Evolutionary conservation across 306 rosid genomes (phyloP).

Genomic region (Rubus idaeus): DNA sequence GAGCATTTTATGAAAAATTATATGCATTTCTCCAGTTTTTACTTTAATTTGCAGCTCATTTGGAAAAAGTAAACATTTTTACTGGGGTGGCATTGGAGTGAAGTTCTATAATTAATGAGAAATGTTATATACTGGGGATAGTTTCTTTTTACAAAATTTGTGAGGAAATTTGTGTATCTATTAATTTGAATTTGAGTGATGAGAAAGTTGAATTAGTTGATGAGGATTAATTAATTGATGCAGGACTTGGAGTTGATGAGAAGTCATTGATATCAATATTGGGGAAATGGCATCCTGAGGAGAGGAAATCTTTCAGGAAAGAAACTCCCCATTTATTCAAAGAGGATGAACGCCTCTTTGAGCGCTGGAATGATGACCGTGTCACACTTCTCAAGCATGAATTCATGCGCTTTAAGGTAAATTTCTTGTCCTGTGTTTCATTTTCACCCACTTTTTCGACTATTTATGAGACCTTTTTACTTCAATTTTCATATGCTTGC

Average conservation of each 20-base stretch:
- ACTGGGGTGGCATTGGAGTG: not conserved
- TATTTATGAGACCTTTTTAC: not conserved
- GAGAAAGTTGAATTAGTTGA: not conserved
- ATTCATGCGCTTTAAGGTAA: slow-evolving; percentile 84
- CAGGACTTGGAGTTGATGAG: slow-evolving; percentile 93
- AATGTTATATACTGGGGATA: not conserved
- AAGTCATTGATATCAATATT: slow-evolving; percentile 50
- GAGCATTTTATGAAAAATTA: not conserved
- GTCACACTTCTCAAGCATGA: slow-evolving; percentile 73
- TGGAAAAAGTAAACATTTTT: not conserved
- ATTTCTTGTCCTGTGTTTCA: not conserved
- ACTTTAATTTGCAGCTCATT: not conserved
- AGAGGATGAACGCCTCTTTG: slow-evolving; percentile 77
- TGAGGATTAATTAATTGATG: not conserved
- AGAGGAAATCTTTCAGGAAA: slow-evolving; percentile 61
- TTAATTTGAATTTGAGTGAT: not conserved
- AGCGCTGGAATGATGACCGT: slow-evolving; percentile 59
- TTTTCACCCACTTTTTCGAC: not conserved
- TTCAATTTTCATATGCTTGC: not conserved
- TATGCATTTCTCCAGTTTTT: not conserved
- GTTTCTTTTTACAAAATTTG: too few species aligned
- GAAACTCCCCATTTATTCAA: slow-evolving; percentile 47
- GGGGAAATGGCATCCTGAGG: slow-evolving; percentile 71
- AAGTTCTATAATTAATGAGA: not conserved
- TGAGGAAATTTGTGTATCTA: not conserved